Evolutionary conservation across 202 grass and related monocot genomes (phyloP).

Genomic region (Digitaria exilis): DNA sequence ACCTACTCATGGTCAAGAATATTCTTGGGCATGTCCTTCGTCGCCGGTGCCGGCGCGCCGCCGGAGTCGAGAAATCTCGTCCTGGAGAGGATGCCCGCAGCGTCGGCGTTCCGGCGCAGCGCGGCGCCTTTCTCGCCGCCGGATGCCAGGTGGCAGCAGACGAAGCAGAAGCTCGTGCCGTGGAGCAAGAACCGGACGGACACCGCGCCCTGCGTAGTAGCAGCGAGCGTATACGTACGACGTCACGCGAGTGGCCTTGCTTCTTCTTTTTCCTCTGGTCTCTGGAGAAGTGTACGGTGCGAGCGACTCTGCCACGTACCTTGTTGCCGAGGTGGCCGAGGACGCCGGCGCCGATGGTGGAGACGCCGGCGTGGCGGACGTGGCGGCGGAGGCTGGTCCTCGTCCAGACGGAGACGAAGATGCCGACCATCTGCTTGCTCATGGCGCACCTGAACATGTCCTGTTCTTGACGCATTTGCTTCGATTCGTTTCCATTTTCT

Average conservation of each 20-base stretch:
- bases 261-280: no score
- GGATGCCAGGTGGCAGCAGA: slow-evolving; percentile 87
- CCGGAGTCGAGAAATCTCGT: slow-evolving; percentile 50
- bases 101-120: slow-evolving; percentile 65
- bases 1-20: slow-evolving; percentile 92
- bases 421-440: slow-evolving; percentile 88
- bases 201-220: slow-evolving; percentile 65
- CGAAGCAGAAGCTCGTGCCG: slow-evolving; percentile 87
- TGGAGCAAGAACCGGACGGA: slow-evolving; percentile 77
- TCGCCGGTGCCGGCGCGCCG: neutral
- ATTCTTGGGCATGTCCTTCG: slow-evolving; percentile 51
- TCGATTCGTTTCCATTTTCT: neutral
- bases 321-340: slow-evolving; percentile 89
- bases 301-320: no score
- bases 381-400: slow-evolving; percentile 49
- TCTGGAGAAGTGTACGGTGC: no score
- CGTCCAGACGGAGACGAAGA: slow-evolving; percentile 70
- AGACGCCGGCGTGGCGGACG: slow-evolving; percentile 48
- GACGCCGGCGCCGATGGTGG: slow-evolving; percentile 67
- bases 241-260: neutral
- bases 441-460: slow-evolving; percentile 53
- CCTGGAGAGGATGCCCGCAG: slow-evolving; percentile 54
- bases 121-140: slow-evolving; percentile 64
- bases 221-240: neutral
- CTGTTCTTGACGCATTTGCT: neutral